Evolutionary conservation across 2,329 filamentous ascomycete species (phyloP), one percentile per base, ranked within the genome.

Genomic region (Kalmusia sp.): DNA sequence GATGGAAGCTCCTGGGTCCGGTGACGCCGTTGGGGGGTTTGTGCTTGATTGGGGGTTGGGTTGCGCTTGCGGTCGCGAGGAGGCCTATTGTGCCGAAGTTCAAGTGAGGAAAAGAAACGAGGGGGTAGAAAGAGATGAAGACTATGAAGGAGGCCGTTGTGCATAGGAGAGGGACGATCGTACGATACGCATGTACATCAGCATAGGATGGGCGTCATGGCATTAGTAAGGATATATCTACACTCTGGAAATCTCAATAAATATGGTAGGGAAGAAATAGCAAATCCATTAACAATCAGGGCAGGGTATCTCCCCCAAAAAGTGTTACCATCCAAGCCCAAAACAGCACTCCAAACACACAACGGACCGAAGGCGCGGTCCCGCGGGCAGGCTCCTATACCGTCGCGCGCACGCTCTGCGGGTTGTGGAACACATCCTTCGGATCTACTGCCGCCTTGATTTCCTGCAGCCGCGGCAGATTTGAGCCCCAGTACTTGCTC

Each of bases 41-140:
- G 44, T 87, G 82, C 54, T 75, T 90, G 59, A 89, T 89, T 65
- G 84, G 79, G 1, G 87, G 87, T 0, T 90, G 86, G 86, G 68
- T 83, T 47, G 80, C 77, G 41, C 59, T 82, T 51, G 79, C 76
- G 9, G 71, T 79, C 41, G 72, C 61, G 35, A 72, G 65, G 52
- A 69, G 76, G 57, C 58, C 59, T 24, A 49, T 67, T 9, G 9
- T 48, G 37, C 60, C 62, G 1, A 65, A 55, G 57, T 47, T 47
- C 9, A 47, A 28, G 21, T 47, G 25, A 8, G 7, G n/a, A 9
- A 19, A 15, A 31, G 3, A 21, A 25, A 3, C 9, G 8, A 12
- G 21, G 9, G 21, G 21, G 38, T 39, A 19, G 21, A 11, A 15
- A 3, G n/a, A 15, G 28, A 17, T 6, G 6, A 24, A 6, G 12